These are phyloP conservation scores for Juglanconis oblonga DNA, from an alignment of 2,329 filamentous ascomycete species.

Conservation along the genomic window DNA sequence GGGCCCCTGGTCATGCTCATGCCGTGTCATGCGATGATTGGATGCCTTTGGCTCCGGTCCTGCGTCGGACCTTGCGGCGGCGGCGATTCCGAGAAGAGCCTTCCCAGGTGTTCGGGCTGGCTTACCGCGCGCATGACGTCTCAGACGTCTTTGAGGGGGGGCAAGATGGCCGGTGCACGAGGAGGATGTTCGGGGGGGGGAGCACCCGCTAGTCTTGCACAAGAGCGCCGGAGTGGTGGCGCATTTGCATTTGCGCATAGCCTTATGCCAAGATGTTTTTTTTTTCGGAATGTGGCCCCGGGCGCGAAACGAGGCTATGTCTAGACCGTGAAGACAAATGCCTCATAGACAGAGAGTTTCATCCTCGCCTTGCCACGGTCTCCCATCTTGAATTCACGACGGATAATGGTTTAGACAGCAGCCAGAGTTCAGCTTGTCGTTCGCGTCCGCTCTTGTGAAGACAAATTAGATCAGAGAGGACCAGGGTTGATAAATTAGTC, in stretches of 20 bases:
- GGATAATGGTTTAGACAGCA: too few species aligned
- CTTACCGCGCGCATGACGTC: neutral
- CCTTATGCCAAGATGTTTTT: neutral
- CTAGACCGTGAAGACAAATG: too few species aligned
- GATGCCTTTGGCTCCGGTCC: neutral
- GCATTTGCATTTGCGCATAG: neutral
- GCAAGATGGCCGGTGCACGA: neutral
- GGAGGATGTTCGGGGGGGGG: neutral
- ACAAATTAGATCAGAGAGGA: too few species aligned
- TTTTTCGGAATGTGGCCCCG: too few species aligned
- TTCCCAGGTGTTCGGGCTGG: neutral
- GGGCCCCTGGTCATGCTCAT: slow-evolving; percentile 1
- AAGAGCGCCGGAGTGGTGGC: neutral
- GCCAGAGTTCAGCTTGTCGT: too few species aligned
- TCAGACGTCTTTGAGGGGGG: neutral
- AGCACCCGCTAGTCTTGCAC: neutral
- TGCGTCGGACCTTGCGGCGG: slow-evolving; percentile 6
- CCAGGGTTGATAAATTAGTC: too few species aligned
- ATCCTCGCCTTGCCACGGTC: too few species aligned
- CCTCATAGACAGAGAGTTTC: too few species aligned
- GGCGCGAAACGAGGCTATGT: too few species aligned
- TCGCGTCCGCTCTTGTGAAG: too few species aligned
- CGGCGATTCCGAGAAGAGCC: neutral
- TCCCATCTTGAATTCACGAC: too few species aligned
- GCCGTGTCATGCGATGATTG: slow-evolving; percentile 15